These are phyloP conservation scores for Neurospora sp. DNA, from an alignment of 495 filamentous ascomycete species.

Conservation along the genomic window DNA sequence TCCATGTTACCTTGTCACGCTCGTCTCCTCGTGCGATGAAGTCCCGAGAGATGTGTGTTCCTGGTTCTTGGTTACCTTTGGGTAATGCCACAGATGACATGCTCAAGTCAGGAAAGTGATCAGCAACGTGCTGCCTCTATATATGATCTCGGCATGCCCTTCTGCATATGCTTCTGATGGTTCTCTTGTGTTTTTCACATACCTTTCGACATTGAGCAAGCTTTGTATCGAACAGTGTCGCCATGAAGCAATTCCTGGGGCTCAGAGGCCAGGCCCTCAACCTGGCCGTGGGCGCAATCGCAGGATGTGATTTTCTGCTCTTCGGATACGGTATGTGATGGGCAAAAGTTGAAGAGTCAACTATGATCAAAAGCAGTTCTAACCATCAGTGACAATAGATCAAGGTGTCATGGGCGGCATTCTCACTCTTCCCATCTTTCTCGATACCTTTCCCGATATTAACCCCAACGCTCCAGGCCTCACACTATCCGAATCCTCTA, in stretches of 20 bases:
- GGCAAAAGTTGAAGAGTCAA: background rate
- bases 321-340: constrained; percentile 32
- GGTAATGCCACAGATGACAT: background rate
- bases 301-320: constrained; percentile 59
- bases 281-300: constrained; percentile 56
- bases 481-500: constrained; percentile 19
- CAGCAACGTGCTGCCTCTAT: background rate
- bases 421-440: constrained; percentile 45
- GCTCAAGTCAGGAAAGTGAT: background rate
- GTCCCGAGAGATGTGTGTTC: background rate
- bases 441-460: constrained; percentile 46
- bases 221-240: constrained; percentile 1
- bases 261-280: constrained; percentile 57
- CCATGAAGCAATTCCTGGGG: constrained; percentile 48
- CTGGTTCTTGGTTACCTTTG: background rate
- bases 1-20: background rate
- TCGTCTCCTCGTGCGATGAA: background rate
- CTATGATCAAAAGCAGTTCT: background rate
- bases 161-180: background rate
- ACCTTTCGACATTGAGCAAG: background rate
- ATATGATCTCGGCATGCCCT: background rate
- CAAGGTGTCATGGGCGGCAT: constrained; percentile 53
- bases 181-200: background rate
- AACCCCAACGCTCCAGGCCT: constrained; percentile 32
- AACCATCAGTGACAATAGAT: constrained; percentile 9